These are phyloP conservation scores for Aureobasidium melanogenum DNA, from an alignment of 2,329 filamentous ascomycete genomes.

Conservation along the genomic window DNA sequence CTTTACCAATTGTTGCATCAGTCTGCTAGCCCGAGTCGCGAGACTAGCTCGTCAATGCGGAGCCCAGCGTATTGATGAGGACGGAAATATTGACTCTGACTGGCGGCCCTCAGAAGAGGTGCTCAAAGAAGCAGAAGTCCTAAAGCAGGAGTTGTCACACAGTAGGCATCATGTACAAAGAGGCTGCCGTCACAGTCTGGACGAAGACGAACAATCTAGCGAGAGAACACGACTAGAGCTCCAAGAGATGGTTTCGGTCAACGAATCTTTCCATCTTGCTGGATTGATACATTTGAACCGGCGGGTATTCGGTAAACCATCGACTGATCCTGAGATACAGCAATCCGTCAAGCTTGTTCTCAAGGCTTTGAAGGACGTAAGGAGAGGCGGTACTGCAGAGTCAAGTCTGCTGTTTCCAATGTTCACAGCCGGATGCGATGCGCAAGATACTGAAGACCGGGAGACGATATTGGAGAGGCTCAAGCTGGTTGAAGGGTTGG, in stretches of 20 bases:
- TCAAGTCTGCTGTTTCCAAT: constrained; percentile 70
- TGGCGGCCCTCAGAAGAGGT: constrained; percentile 53
- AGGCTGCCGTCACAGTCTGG: constrained; percentile 29
- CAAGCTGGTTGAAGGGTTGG: constrained; percentile 59
- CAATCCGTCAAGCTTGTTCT: constrained; percentile 56
- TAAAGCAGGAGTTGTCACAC: constrained; percentile 54
- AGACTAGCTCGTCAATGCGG: constrained; percentile 63
- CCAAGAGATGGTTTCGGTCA: constrained; percentile 60
- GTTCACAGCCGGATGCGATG: constrained; percentile 75
- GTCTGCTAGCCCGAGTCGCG: constrained; percentile 62
- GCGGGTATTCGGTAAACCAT: constrained; percentile 56
- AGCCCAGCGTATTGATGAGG: constrained; percentile 49
- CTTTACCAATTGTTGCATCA: constrained; percentile 63
- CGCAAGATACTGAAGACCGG: constrained; percentile 46
- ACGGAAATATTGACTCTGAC: constrained; percentile 40
- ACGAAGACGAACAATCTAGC: constrained; percentile 30
- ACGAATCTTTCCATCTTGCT: constrained; percentile 72
- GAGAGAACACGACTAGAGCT: constrained; percentile 26
- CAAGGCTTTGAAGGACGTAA: constrained; percentile 51
- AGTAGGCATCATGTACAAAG: constrained; percentile 36
- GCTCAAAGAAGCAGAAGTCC: constrained; percentile 46
- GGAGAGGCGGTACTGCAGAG: constrained; percentile 61
- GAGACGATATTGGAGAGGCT: constrained; percentile 57
- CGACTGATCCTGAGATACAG: constrained; percentile 52
- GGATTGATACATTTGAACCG: constrained; percentile 68